Evolutionary conservation across 106 monocot species (phyloP).

Genomic region (Triglochin maritima): DNA sequence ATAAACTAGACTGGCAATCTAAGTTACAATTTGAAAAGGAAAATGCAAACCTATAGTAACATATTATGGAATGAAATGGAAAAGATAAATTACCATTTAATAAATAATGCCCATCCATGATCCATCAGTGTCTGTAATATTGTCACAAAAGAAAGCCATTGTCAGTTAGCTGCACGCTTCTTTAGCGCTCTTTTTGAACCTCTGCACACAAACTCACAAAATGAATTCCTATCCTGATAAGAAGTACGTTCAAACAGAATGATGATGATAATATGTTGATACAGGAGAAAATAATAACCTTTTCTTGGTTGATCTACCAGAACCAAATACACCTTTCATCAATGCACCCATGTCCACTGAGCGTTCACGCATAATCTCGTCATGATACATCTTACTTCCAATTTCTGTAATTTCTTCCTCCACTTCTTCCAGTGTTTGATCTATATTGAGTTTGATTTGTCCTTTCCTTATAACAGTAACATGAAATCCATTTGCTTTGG

Average conservation of each 20-base stretch:
- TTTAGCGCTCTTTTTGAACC: not conserved
- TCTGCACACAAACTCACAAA: not conserved
- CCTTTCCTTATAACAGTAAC: constrained; percentile 71
- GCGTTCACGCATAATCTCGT: constrained; percentile 58
- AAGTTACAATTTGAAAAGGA: too few relatives aligned
- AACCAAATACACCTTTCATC: constrained; percentile 45
- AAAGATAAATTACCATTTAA: too few relatives aligned
- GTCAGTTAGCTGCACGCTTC: not conserved
- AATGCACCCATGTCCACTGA: constrained; percentile 39
- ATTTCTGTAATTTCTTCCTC: constrained; percentile 63
- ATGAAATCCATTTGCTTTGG: constrained; percentile 59
- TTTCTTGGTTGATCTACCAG: constrained; percentile 32
- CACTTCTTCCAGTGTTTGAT: constrained; percentile 72
- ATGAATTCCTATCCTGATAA: not conserved
- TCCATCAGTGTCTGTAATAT: too few relatives aligned
- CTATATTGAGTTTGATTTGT: constrained; percentile 57
- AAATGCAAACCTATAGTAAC: too few relatives aligned
- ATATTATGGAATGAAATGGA: too few relatives aligned
- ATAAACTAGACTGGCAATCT: too few relatives aligned
- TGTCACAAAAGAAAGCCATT: too few relatives aligned
- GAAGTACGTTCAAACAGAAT: not conserved
- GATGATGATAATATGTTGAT: not conserved
- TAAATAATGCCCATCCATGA: too few relatives aligned
- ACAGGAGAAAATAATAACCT: not conserved
- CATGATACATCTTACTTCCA: constrained; percentile 78